Conservation (phyloP, 106 monocot species). For the Iris macrosiphon region DNA sequence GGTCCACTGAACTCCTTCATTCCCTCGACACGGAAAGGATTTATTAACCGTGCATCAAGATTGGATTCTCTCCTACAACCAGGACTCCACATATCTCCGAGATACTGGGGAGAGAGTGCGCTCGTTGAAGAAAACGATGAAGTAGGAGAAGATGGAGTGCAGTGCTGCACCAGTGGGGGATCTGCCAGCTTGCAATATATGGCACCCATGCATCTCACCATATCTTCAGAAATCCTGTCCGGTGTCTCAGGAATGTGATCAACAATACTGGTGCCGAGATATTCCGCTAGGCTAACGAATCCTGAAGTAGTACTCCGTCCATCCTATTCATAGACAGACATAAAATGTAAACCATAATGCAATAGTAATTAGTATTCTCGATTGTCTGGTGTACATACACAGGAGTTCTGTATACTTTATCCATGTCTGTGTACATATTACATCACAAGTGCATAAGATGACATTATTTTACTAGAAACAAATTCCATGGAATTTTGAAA, state of each 20-base stretch:
- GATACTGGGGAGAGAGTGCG: constrained; percentile 63
- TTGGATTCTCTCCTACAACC: constrained; percentile 41
- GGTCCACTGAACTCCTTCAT: constrained; percentile 93
- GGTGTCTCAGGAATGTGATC: constrained; percentile 80
- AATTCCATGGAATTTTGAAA: too few relatives aligned
- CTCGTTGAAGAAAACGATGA: constrained; percentile 89
- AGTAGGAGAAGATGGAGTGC: constrained; percentile 43
- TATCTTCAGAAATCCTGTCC: constrained; percentile 72
- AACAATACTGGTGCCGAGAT: constrained; percentile 59
- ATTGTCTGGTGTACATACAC: too few relatives aligned
- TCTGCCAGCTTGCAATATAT: constrained; percentile 76
- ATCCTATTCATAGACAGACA: constrained; percentile 30
- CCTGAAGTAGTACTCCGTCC: constrained; percentile 32
- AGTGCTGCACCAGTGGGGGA: constrained; percentile 48
- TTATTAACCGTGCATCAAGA: constrained; percentile 62
- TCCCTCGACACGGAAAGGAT: constrained; percentile 85
- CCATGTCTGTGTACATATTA: too few relatives aligned
- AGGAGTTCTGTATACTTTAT: too few relatives aligned
- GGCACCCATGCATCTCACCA: constrained; percentile 73
- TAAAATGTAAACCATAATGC: neutral
- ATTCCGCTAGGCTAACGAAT: constrained; percentile 80
- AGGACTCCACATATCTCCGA: constrained; percentile 73
- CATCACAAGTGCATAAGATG: too few relatives aligned
- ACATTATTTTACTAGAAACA: too few relatives aligned
- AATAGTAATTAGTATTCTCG: too few relatives aligned